phyloP scores from a whole-genome alignment of 2,329 filamentous ascomycete species.

The Xylaria sp. region DNA sequence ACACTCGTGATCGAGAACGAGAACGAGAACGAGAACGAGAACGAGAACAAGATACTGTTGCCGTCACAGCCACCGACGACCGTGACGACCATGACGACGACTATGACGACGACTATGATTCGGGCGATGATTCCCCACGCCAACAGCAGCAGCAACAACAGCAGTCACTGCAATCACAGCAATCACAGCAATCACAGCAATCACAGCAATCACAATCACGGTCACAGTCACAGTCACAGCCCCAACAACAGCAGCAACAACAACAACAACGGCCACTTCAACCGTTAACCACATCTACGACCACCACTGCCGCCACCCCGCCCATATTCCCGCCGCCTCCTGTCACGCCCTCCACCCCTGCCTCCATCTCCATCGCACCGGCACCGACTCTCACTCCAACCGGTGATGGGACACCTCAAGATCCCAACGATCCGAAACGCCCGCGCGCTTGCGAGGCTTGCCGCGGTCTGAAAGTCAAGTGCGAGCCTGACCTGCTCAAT shows the following conservation, averaged over 20 bases:
- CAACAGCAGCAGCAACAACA: background rate
- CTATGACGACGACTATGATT: background rate
- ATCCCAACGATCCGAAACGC: constrained; percentile 67
- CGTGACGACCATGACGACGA: background rate
- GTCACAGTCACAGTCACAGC: background rate
- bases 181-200: background rate
- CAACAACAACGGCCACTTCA: constrained; percentile 21
- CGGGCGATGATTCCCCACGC: background rate
- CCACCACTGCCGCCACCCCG: background rate
- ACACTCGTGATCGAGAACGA: too few species aligned
- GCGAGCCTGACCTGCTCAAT: constrained; percentile 76
- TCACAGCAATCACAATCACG: background rate
- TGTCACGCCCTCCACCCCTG: constrained; percentile 32
- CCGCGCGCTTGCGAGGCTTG: constrained; percentile 80
- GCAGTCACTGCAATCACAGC: background rate
- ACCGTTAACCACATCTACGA: background rate
- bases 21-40: too few species aligned
- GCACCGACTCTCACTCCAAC: constrained; percentile 31
- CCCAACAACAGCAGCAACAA: background rate
- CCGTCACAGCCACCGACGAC: background rate
- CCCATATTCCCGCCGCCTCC: constrained; percentile 40
- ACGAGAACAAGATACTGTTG: too few species aligned
- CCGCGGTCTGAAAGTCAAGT: constrained; percentile 82
- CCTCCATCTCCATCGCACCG: constrained; percentile 22
- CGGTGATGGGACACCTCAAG: constrained; percentile 37